Evolutionary conservation across 2,329 filamentous ascomycete species (phyloP), one percentile per base, ranked within the genome.

Genomic region (Trichoderma koningii): DNA sequence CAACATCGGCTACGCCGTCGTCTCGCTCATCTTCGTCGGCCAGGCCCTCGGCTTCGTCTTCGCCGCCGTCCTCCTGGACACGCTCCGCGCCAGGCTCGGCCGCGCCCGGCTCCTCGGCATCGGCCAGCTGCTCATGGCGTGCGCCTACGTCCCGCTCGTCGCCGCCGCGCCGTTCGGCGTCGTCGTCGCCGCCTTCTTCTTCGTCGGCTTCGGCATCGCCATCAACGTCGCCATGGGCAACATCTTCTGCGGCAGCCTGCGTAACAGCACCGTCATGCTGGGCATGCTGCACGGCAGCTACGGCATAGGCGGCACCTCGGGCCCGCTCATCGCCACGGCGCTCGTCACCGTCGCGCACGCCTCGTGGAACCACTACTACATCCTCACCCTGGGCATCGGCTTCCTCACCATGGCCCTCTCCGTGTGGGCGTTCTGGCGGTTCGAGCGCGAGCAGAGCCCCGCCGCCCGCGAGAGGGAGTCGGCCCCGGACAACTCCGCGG

Each of bases 11-110:
- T 94, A 95, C 74, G 89, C 87, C 2, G 77, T 92, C 9, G 90
- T 95, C 3, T 94, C 92, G 2, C 80, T 94, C 44, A 91, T 96
- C 71, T 96, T 95, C 78, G 84, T 95, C 34, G 85, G 88, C 51
- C 91, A 91, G 70, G 91, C 92, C 0, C 69, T 89, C 5, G 92
- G 92, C 17, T 96, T 92, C 77, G 87, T 96, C 71, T 75, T 83
- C 14, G 89, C 89, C 1, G 91, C 91, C 1, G 84, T 88, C 44
- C 81, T 89, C 67, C 83, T 89, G n/a, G 88, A 93, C 71, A 75
- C 78, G 1, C 78, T 93, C 4, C 82, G 88, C 62, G 77, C 78
- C 6, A 83, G 83, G 21, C 76, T 93, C 2, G 91, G 92, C 7
- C 84, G 89, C 55, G 86, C 87, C 5, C 86, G 82, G 69, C 83